phyloP scores from a whole-genome alignment of 441 rosid genomes.

The Sinapis alba region DNA sequence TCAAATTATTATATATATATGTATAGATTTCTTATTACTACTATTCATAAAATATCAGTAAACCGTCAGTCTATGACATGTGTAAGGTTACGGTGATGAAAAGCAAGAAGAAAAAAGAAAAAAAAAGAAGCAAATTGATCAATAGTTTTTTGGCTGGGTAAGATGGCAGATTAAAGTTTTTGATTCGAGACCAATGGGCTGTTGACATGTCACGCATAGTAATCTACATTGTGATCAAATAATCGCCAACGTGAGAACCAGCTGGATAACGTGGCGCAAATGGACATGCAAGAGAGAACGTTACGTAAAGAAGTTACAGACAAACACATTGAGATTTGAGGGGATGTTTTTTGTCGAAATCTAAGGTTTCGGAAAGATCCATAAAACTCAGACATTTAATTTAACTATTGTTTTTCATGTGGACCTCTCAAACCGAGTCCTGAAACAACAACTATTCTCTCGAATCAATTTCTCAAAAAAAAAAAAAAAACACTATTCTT shows the following conservation, averaged over 20 bases:
- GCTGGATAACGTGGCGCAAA: constrained; percentile 31
- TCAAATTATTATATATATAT: neutral
- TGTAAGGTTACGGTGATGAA: constrained; percentile 8
- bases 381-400: constrained; percentile 28
- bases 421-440: constrained; percentile 34
- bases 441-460: constrained; percentile 40
- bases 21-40: neutral
- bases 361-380: constrained; percentile 32
- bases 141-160: constrained; percentile 26
- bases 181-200: constrained; percentile 25
- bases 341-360: constrained; percentile 35
- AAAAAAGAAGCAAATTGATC: neutral
- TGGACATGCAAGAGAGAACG: constrained; percentile 34
- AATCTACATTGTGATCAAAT: constrained; percentile 38
- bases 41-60: neutral
- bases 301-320: constrained; percentile 34
- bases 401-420: constrained; percentile 27
- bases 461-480: constrained; percentile 1
- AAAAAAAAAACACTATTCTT: constrained; percentile 13
- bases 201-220: constrained; percentile 21
- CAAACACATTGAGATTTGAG: constrained; percentile 27
- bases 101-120: neutral
- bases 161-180: constrained; percentile 32
- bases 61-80: neutral
- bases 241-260: constrained; percentile 29